Conservation (phyloP, 2,329 filamentous ascomycete species). For the Cryphonectria japonica region DNA sequence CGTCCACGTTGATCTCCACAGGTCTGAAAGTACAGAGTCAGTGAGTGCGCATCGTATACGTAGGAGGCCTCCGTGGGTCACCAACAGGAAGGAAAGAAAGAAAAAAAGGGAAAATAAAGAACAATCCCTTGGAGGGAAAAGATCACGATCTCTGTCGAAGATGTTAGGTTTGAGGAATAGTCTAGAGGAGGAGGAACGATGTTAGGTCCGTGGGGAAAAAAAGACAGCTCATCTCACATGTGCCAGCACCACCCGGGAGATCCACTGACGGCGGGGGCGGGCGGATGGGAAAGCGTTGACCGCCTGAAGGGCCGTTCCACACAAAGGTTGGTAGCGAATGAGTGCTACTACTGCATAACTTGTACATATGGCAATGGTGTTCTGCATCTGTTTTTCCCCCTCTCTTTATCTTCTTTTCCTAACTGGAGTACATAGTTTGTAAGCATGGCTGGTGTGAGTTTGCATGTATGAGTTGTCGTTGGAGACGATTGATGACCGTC, state of each 20-base stretch:
- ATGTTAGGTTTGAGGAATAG: not conserved
- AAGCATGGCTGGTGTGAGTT: too few species aligned
- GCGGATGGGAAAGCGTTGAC: slow-evolving; percentile 1
- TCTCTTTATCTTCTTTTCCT: not conserved
- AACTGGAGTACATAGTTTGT: too few species aligned
- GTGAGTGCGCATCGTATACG: not conserved
- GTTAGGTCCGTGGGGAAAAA: not conserved
- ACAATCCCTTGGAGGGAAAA: not conserved
- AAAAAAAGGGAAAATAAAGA: not conserved
- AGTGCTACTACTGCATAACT: too few species aligned
- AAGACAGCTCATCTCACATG: slow-evolving; percentile 26
- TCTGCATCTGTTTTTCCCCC: not conserved
- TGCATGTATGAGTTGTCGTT: too few species aligned
- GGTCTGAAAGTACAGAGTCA: too few species aligned
- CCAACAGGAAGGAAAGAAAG: too few species aligned
- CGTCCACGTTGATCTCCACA: too few species aligned
- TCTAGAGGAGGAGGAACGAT: not conserved
- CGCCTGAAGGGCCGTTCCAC: slow-evolving; percentile 6
- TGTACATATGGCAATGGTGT: not conserved
- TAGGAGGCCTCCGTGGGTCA: not conserved
- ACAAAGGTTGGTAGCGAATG: not conserved
- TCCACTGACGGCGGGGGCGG: slow-evolving; percentile 1
- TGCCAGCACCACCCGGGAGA: slow-evolving; percentile 12
- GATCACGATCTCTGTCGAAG: not conserved
- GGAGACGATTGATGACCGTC: too few species aligned